Evolutionary conservation across 2,329 filamentous ascomycete species (phyloP), one percentile per base, ranked within the genome.

Genomic region (Neopestalotiopsis clavispora): DNA sequence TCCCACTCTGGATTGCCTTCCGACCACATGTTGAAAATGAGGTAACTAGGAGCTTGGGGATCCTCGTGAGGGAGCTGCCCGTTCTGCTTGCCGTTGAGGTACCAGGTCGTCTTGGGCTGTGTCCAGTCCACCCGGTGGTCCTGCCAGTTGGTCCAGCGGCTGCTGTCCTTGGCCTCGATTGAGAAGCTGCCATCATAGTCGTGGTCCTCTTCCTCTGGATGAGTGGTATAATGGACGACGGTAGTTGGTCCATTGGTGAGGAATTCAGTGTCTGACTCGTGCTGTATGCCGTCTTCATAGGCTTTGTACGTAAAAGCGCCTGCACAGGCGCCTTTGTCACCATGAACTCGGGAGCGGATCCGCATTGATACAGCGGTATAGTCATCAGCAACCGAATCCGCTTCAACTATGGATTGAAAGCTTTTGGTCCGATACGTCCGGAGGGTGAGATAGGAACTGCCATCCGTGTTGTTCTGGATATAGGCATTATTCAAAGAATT

Each of bases 11-110:
- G 34, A 20, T 40, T 40, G 59, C 59, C 59, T 17, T 20, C n/a
- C 20, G 59, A 62, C 59, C 59, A 62, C 59, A 42, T 62, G 32
- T 62, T 62, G 59, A 62, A 40, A 32, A 62, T 62, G 34, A 62
- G 59, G 20, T 34, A 34, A 38, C 59, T 62, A 4, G 59, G 59
- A 14, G 20, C 12, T 17, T 62, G 59, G 2, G 14, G 13, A 4
- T 38, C 12, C 59, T 62, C 59, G 34, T 62, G 59, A 14, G 59
- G 10, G 14, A 62, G 59, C 59, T 62, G 30, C 5, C 59, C 59
- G 59, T 62, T 62, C 32, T 38, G 13, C 59, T 23, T 62, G 28
- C 59, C 59, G n/a, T 62, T 62, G 13, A 62, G 59, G 32, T 62
- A 62, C 59, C 59, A 62, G 34, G 59, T 62, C 32, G 59, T 38